A percentile compares a stretch with the other conserved stretches of the same genome.
These are phyloP conservation scores for Penicillium roqueforti DNA, from an alignment of 495 filamentous ascomycete species.

Conservation along the genomic window DNA sequence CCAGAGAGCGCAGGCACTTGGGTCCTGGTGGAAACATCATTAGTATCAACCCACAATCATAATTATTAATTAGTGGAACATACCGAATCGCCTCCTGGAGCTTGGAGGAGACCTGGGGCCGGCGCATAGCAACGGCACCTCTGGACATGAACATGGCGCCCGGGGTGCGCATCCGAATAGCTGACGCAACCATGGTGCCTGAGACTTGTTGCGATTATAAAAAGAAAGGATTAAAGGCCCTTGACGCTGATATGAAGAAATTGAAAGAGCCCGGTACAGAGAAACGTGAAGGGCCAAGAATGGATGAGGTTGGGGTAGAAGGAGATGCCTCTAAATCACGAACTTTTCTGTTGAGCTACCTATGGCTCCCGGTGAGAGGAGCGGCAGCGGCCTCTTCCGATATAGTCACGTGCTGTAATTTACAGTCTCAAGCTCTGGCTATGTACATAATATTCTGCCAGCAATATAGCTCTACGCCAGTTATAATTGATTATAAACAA, in stretches of 20 bases:
- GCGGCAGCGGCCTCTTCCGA: slow-evolving; percentile 19
- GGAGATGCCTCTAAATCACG: slow-evolving; percentile 26
- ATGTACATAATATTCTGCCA: too few species aligned
- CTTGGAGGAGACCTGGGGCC: slow-evolving; percentile 42
- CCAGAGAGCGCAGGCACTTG: slow-evolving; percentile 55
- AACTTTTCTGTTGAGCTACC: slow-evolving; percentile 48
- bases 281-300: slow-evolving; percentile 28
- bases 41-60: slow-evolving; percentile 13
- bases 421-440: neutral
- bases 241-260: slow-evolving; percentile 24
- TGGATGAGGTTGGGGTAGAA: slow-evolving; percentile 30
- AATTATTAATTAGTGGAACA: slow-evolving; percentile 13
- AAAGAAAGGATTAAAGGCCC: slow-evolving; percentile 27
- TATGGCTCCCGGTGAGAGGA: slow-evolving; percentile 21
- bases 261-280: slow-evolving; percentile 11
- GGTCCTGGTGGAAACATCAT: slow-evolving; percentile 28
- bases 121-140: slow-evolving; percentile 41
- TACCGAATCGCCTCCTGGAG: slow-evolving; percentile 45
- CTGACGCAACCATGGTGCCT: slow-evolving; percentile 44
- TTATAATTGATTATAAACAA: too few species aligned
- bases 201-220: slow-evolving; percentile 28
- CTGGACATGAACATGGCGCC: slow-evolving; percentile 44
- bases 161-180: slow-evolving; percentile 46
- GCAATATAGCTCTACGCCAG: too few species aligned
- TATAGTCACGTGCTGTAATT: slow-evolving; percentile 16